phyloP scores from a whole-genome alignment of 768 basidiomycete genomes.

The Grammothele lineata region DNA sequence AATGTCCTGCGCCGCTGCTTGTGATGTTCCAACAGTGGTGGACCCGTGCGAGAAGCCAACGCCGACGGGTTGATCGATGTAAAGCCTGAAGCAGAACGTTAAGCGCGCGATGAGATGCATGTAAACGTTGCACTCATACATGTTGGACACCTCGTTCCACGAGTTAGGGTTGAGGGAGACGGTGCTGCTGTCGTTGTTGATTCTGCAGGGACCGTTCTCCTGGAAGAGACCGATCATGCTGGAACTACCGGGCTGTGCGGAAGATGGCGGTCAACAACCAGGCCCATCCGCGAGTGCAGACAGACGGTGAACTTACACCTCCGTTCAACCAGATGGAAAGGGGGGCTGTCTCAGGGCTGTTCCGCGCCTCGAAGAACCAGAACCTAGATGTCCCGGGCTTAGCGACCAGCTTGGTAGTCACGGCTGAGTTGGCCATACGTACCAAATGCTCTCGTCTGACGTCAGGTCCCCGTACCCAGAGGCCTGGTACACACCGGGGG shows the following conservation, averaged over 20 bases:
- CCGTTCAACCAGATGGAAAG: constrained; percentile 67
- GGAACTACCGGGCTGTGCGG: constrained; percentile 33
- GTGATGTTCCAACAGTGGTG: constrained; percentile 44
- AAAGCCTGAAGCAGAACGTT: constrained; percentile 30
- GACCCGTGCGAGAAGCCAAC: constrained; percentile 60
- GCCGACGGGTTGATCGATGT: constrained; percentile 60
- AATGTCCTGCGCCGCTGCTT: constrained; percentile 49
- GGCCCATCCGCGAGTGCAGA: background rate
- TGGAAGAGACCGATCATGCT: constrained; percentile 35
- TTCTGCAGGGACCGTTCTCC: constrained; percentile 41
- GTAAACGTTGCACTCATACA: constrained; percentile 24
- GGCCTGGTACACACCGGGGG: constrained; percentile 55
- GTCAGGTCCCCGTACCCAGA: constrained; percentile 63
- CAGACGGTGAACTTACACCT: constrained; percentile 30
- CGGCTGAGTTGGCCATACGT: constrained; percentile 1
- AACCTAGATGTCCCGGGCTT: constrained; percentile 37
- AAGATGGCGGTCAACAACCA: no score
- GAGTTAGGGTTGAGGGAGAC: constrained; percentile 51
- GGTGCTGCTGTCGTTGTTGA: constrained; percentile 47
- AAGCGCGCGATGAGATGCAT: background rate
- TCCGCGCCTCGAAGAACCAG: constrained; percentile 67
- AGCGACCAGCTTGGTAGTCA: background rate
- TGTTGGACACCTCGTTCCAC: constrained; percentile 55
- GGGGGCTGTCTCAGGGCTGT: constrained; percentile 57
- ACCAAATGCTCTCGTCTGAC: constrained; percentile 57